Conservation (phyloP, 768 basidiomycete species). For the Lepiota venenata region DNA sequence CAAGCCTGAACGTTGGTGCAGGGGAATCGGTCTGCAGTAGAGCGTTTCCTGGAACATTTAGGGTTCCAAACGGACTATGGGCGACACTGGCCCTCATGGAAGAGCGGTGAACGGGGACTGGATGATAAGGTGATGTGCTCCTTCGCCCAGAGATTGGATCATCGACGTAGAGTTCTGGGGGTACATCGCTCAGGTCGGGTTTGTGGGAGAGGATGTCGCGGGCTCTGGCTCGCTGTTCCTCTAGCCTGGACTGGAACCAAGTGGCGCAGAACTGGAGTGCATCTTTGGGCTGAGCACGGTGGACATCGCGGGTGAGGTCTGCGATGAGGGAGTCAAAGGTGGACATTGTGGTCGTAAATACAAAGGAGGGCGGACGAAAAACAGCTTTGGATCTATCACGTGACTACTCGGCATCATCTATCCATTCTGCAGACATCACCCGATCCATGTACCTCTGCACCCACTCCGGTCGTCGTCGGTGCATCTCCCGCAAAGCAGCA, state of each 20-base stretch:
- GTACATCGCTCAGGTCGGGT: conserved; percentile 46
- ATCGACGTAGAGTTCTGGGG: conserved; percentile 59
- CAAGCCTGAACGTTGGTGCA: conserved; percentile 57
- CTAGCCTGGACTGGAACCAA: conserved; percentile 90
- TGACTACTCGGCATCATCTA: conserved; percentile 56
- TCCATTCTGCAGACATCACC: conserved; percentile 64
- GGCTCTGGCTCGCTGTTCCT: conserved; percentile 76
- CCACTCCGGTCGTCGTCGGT: conserved; percentile 56
- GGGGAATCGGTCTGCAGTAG: conserved; percentile 51
- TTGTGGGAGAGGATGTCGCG: conserved; percentile 62
- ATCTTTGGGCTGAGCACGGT: conserved; percentile 86
- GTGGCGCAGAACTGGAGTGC: conserved; percentile 90
- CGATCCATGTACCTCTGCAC: conserved; percentile 61
- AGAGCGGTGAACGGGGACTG: conserved; percentile 54
- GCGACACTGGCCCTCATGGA: conserved; percentile 54
- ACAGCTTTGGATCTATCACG: conserved; percentile 11
- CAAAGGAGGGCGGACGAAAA: background rate
- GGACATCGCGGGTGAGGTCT: conserved; percentile 83
- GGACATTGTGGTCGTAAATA: conserved; percentile 38
- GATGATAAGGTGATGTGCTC: conserved; percentile 31
- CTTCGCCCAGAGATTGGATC: conserved; percentile 29
- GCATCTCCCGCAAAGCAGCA: conserved; percentile 44
- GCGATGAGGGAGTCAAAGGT: conserved; percentile 80
- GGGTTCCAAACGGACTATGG: conserved; percentile 71
- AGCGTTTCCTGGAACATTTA: conserved; percentile 82